These are phyloP conservation scores for Aspergillus bridgeri DNA, from an alignment of 495 filamentous ascomycete species.

Conservation along the genomic window DNA sequence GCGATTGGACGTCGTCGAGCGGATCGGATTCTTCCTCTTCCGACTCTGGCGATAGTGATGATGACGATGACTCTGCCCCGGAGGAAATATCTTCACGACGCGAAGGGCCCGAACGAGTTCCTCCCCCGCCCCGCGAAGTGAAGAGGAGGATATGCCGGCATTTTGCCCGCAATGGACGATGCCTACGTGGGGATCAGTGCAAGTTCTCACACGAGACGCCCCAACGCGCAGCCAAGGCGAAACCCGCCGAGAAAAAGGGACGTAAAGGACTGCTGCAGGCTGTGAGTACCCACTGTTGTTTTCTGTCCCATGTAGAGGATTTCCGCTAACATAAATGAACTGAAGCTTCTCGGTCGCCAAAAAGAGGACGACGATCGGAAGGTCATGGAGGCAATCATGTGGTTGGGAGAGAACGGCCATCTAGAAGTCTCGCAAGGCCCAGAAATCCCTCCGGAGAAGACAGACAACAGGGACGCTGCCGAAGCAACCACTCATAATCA, in stretches of 20 bases:
- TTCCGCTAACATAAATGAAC: slow-evolving; percentile 14
- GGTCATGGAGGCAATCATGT: slow-evolving; percentile 43
- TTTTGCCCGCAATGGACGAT: slow-evolving; percentile 46
- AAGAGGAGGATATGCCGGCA: slow-evolving; percentile 41
- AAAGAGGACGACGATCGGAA: slow-evolving; percentile 42
- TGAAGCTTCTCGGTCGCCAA: slow-evolving; percentile 47
- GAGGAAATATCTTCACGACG: slow-evolving; percentile 42
- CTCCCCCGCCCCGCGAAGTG: slow-evolving; percentile 38
- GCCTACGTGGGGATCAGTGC: slow-evolving; percentile 43
- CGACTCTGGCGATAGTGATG: slow-evolving; percentile 34
- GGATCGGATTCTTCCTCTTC: slow-evolving; percentile 32
- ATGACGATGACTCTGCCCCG: slow-evolving; percentile 38
- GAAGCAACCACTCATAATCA: not conserved
- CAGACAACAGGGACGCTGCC: not conserved
- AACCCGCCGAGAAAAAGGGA: slow-evolving; percentile 30
- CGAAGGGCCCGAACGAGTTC: slow-evolving; percentile 38
- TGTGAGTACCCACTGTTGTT: slow-evolving; percentile 33
- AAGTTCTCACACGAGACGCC: slow-evolving; percentile 43
- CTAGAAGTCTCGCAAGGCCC: slow-evolving; percentile 8
- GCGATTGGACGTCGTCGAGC: slow-evolving; percentile 38
- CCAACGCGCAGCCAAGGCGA: slow-evolving; percentile 31
- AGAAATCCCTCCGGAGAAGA: not conserved
- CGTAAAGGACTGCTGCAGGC: slow-evolving; percentile 50
- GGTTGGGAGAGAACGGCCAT: slow-evolving; percentile 41
- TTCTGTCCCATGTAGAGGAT: not conserved